Conservation (phyloP, 2,329 filamentous ascomycete species). For the Ceratocystis variospora region DNA sequence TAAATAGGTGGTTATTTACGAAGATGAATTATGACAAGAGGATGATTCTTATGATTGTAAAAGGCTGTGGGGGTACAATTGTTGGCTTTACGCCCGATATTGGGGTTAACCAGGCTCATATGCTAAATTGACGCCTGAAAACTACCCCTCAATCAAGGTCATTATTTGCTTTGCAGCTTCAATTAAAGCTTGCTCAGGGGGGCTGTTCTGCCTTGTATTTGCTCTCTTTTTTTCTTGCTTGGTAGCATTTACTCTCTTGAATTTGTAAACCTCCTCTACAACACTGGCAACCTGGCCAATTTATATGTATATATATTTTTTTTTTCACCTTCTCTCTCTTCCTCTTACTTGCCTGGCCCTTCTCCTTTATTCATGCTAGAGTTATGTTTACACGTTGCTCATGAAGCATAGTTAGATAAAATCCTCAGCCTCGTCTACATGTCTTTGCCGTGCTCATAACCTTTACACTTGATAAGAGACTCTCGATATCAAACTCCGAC, state of each 20-base stretch:
- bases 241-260: not conserved
- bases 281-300: conserved; percentile 1
- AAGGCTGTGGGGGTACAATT: not conserved
- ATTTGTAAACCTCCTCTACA: not conserved
- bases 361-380: not conserved
- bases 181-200: not conserved
- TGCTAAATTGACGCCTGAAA: conserved; percentile 4
- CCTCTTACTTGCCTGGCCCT: not conserved
- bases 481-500: not conserved
- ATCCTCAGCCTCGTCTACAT: not conserved
- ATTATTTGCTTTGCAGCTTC: not conserved
- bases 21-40: not conserved
- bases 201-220: not conserved
- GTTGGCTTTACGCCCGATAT: no score
- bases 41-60: not conserved
- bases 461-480: not conserved
- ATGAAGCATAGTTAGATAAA: not conserved
- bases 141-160: not conserved
- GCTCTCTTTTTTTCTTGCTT: not conserved
- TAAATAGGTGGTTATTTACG: not conserved
- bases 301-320: not conserved
- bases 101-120: not conserved
- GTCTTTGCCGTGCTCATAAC: not conserved
- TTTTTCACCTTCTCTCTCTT: not conserved
- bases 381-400: not conserved